Base-by-base conservation (phyloP, 768 basidiomycete species). In the Clitopilus hobsonii region DNA sequence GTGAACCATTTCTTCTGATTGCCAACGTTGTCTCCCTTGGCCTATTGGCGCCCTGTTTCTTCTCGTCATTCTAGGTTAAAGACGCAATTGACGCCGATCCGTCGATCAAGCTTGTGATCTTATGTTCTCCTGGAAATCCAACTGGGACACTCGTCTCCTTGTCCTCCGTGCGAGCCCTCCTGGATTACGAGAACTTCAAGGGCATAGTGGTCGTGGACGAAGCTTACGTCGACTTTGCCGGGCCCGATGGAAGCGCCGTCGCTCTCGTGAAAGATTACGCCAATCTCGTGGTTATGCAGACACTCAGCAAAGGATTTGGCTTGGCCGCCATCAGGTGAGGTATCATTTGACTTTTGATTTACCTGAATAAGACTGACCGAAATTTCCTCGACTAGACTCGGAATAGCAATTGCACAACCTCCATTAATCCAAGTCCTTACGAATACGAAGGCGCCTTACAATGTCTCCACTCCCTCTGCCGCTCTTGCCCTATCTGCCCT, bases 371-470 rank as follows among this genome's bases (percentile, higher is more conserved):
- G 0, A 8, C 27, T 23, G 23, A 27, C 27, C 5, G 14, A 24
- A 23, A 22, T 1, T 16, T 49, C 7, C 16, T 49, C 22, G 22
- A 22, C 6, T 64, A 97, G 94, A 48, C 77, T 99, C 24, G 97
- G 97, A 0, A 83, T 95, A 47, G 92, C 93, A 0, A 73, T 98
- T 54, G 91, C 94, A 5, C 89, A 94, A 56, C 94, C 94, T 0
- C 85, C 91, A 0, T 74, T 99, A 11, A 89, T 98, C 45, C 95
- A 94, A 62, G 79, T 98, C 58, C 83, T 98, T 52, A 82, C 85
- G 56, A 98, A 98, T 68, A 90, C 95, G 24, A 99, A 99, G 68
- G 97, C 96, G 0, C 97, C 97, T 0, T 99, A 98, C 76, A 98
- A 97, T 69, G 85, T 99, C 60, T 95, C 94, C 14, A 81, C 88